phyloP scores from a whole-genome alignment of 2,329 filamentous ascomycete species.

The Fusarium fracticaudum region DNA sequence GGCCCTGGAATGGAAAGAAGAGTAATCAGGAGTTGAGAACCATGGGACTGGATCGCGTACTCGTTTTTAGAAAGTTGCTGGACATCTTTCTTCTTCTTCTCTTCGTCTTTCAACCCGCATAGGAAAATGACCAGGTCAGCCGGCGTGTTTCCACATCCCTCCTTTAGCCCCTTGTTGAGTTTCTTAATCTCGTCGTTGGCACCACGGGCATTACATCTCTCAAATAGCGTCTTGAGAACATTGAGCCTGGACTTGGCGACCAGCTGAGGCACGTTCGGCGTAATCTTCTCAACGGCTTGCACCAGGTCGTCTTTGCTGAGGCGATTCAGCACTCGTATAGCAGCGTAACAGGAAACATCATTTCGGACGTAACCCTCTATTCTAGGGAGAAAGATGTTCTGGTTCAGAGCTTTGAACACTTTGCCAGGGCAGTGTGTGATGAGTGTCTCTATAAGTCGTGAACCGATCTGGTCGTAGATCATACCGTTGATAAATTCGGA shows the following conservation, averaged over 20 bases:
- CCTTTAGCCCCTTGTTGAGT: conserved; percentile 58
- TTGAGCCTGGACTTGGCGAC: conserved; percentile 80
- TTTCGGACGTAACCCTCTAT: conserved; percentile 86
- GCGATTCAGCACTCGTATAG: conserved; percentile 82
- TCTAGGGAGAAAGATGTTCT: conserved; percentile 79
- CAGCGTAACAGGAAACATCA: conserved; percentile 89
- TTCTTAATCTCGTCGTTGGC: conserved; percentile 61
- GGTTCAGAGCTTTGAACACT: conserved; percentile 88
- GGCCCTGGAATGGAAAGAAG: conserved; percentile 82
- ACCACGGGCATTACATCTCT: conserved; percentile 79
- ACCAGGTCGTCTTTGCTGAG: conserved; percentile 87
- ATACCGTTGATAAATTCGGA: conserved; percentile 83
- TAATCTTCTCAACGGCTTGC: conserved; percentile 75
- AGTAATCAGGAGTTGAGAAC: conserved; percentile 80
- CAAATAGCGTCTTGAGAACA: conserved; percentile 83
- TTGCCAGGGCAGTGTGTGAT: conserved; percentile 84
- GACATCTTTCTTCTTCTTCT: conserved; percentile 50
- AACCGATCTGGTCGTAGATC: conserved; percentile 90
- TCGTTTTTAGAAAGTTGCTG: conserved; percentile 64
- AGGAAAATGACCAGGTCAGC: conserved; percentile 60
- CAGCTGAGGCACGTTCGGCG: conserved; percentile 76
- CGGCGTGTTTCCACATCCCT: conserved; percentile 59
- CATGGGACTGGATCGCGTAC: conserved; percentile 69
- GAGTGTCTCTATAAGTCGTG: conserved; percentile 87
- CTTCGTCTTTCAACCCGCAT: conserved; percentile 55